phyloP scores from a whole-genome alignment of 1,284 basidiomycete genomes.

The Waitea zeae region DNA sequence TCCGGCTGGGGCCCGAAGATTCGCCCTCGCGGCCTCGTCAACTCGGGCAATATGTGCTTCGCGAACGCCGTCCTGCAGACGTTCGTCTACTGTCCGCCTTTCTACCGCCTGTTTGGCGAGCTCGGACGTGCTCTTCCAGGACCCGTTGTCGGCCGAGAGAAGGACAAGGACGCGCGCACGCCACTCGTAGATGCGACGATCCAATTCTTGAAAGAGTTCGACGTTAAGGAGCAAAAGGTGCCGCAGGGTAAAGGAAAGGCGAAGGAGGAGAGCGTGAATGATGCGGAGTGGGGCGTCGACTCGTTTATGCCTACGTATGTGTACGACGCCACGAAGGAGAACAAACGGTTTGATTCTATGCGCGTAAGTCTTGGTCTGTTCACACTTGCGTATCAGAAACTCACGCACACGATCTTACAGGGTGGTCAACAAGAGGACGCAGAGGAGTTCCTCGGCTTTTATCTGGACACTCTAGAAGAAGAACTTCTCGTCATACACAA shows the following conservation, averaged over 20 bases:
- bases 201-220: constrained; percentile 71
- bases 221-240: constrained; percentile 18
- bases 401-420: constrained; percentile 16
- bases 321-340: constrained; percentile 94
- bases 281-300: constrained; percentile 27
- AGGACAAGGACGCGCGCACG: constrained; percentile 30
- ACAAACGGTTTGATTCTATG: constrained; percentile 91
- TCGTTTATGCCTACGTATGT: constrained; percentile 81
- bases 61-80: constrained; percentile 90
- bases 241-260: constrained; percentile 16
- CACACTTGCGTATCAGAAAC: constrained; percentile 2
- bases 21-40: constrained; percentile 74
- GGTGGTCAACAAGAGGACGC: constrained; percentile 96
- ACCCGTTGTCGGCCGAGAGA: constrained; percentile 13
- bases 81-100: constrained; percentile 78
- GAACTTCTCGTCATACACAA: constrained; percentile 61
- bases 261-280: constrained; percentile 15
- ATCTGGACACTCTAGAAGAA: constrained; percentile 89
- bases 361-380: constrained; percentile 31
- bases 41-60: constrained; percentile 96
- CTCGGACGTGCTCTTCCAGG: constrained; percentile 35
- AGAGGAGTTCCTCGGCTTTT: constrained; percentile 97
- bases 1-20: constrained; percentile 20
- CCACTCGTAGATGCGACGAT: constrained; percentile 77
- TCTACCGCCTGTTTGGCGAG: constrained; percentile 65